A percentile compares a stretch with the other conserved stretches of the same genome.
These are phyloP conservation scores for Aspergillus costaricaensis DNA, from an alignment of 2,329 filamentous ascomycete genomes.

Conservation along the genomic window DNA sequence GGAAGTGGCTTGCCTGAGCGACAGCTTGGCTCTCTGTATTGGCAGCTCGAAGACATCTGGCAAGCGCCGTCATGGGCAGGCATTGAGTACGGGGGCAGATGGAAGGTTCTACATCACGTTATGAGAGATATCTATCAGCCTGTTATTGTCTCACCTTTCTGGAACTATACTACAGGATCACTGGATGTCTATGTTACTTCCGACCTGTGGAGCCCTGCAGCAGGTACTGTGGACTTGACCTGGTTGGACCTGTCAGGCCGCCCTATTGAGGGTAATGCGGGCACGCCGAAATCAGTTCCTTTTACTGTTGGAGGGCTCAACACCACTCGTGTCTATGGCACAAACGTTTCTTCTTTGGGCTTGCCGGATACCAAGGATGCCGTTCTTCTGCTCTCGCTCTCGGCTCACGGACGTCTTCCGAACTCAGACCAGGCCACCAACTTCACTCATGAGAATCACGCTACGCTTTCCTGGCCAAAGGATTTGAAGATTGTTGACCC, in stretches of 20 bases:
- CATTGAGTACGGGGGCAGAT: constrained; percentile 63
- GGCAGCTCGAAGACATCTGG: constrained; percentile 68
- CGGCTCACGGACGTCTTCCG: constrained; percentile 49
- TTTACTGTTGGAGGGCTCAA: constrained; percentile 56
- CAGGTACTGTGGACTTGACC: constrained; percentile 50
- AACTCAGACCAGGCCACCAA: constrained; percentile 43
- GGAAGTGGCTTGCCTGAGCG: constrained; percentile 60
- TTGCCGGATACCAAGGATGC: constrained; percentile 38
- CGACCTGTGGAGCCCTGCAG: constrained; percentile 56
- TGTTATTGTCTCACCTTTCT: constrained; percentile 62
- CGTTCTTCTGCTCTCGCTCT: constrained; percentile 49
- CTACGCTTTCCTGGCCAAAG: constrained; percentile 51
- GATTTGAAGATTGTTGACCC: constrained; percentile 53
- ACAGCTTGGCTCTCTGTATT: constrained; percentile 63
- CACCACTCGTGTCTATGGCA: constrained; percentile 50
- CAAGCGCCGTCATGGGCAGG: constrained; percentile 65
- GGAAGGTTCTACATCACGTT: constrained; percentile 63
- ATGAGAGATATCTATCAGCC: constrained; percentile 60
- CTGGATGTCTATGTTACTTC: constrained; percentile 59
- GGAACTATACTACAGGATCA: constrained; percentile 52
- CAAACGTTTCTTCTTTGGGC: constrained; percentile 41
- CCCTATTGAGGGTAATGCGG: constrained; percentile 39
- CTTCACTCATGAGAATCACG: constrained; percentile 55
- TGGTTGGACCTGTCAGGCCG: constrained; percentile 57
- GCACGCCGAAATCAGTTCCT: constrained; percentile 31